Evolutionary conservation across 768 basidiomycete species (phyloP).

Genomic region (Psilocybe sp.): DNA sequence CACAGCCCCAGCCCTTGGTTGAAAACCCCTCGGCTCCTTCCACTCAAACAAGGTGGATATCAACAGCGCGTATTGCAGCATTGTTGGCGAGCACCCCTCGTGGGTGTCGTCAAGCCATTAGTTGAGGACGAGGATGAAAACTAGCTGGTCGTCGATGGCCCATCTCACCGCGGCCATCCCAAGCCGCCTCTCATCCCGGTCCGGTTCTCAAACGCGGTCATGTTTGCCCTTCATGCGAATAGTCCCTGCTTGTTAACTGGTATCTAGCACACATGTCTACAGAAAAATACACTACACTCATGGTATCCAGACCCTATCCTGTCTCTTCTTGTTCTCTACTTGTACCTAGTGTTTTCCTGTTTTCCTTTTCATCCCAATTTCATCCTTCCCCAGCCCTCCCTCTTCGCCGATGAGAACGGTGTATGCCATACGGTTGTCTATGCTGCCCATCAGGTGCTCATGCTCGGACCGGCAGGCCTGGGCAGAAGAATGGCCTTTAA

Average conservation of each 20-base stretch:
- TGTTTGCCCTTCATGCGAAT: conserved; percentile 16
- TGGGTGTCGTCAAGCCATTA: conserved; percentile 12
- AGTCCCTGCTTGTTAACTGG: background rate
- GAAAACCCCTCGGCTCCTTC: background rate
- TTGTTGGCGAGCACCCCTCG: too few species aligned
- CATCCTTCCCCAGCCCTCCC: too few species aligned
- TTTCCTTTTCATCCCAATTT: background rate
- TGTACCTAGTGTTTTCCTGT: background rate
- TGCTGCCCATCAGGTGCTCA: too few species aligned
- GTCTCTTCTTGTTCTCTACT: background rate
- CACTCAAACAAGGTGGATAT: too few species aligned
- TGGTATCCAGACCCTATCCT: background rate
- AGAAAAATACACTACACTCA: conserved; percentile 1
- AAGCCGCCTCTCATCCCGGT: conserved; percentile 12
- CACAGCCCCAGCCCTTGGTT: conserved; percentile 17
- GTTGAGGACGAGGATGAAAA: background rate
- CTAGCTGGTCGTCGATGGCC: background rate
- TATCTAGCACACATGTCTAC: background rate
- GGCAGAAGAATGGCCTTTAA: background rate
- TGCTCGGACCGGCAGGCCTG: too few species aligned
- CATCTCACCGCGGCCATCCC: conserved; percentile 16
- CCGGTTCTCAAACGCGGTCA: conserved; percentile 10
- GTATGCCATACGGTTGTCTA: too few species aligned
- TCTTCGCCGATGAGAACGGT: too few species aligned
- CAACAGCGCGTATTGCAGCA: too few species aligned